phyloP scores from a whole-genome alignment of 1,284 basidiomycete genomes.

The Sporisorium sorghi region DNA sequence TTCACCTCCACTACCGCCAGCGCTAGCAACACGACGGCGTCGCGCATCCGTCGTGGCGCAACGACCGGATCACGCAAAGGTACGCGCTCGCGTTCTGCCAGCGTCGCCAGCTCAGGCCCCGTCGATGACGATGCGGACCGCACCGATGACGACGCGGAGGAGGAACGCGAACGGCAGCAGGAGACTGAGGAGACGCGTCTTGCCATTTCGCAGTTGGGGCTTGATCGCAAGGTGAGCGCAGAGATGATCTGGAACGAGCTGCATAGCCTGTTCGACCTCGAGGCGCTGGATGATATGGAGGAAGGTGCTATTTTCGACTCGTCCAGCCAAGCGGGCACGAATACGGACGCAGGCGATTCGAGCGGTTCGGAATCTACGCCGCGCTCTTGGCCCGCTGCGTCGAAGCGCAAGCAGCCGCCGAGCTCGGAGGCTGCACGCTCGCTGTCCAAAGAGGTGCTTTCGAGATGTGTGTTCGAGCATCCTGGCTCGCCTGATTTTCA shows the following conservation, averaged over 20 bases:
- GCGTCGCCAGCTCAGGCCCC: slow-evolving; percentile 37
- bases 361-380: slow-evolving; percentile 33
- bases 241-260: slow-evolving; percentile 54
- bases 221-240: slow-evolving; percentile 29
- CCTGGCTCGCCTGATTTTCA: slow-evolving; percentile 47
- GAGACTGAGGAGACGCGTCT: slow-evolving; percentile 29
- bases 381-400: slow-evolving; percentile 7
- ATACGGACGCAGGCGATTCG: slow-evolving; percentile 30
- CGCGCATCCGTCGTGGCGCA: slow-evolving; percentile 25
- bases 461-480: slow-evolving; percentile 43
- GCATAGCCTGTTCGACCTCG: slow-evolving; percentile 53
- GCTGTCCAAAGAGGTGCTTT: slow-evolving; percentile 14
- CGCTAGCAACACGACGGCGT: slow-evolving; percentile 10
- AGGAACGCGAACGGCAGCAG: slow-evolving; percentile 39
- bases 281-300: slow-evolving; percentile 60
- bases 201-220: slow-evolving; percentile 45
- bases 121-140: slow-evolving; percentile 37
- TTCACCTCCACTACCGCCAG: slow-evolving; percentile 2
- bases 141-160: slow-evolving; percentile 43
- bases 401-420: slow-evolving; percentile 20
- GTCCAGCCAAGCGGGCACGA: slow-evolving; percentile 41
- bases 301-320: slow-evolving; percentile 49
- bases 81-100: slow-evolving; percentile 44
- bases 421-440: not conserved
- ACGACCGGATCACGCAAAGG: slow-evolving; percentile 17